Evolutionary conservation across 169 alveolate species (phyloP), one percentile per base, ranked within the genome.

Genomic region (Cryptosporidium xiaoi): DNA sequence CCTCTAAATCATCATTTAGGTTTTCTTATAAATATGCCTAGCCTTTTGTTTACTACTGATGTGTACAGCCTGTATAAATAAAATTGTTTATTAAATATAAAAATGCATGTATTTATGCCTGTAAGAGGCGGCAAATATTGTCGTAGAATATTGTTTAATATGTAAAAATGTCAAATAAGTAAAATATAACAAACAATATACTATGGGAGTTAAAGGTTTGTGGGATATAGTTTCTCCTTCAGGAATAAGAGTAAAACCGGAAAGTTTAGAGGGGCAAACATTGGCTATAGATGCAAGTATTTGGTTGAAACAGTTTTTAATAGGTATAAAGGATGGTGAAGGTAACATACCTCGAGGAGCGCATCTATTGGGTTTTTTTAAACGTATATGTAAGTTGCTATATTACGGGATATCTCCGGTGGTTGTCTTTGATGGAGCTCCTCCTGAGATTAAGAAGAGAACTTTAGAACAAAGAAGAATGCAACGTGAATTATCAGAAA

Each of bases 341-440:
- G 82, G 90, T 44, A 87, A 51, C 65, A 83, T 58, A 65, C 83
- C 82, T 36, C 71, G 64, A 82, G 93, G 83, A 64, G 91, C 83
- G 65, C 90, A 55, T 84, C 89, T 84, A 46, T 69, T 94, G 51
- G 93, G 95, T 51, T 96, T 96, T 66, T 96, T 96, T 89, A 91
- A 92, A 56, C 89, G 98, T 46, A 89, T 96, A 24, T 95, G 98
- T 71, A 94, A 96, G 84, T 83, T 96, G 36, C 85, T 96, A 16
- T 96, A 92, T 90, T 93, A 93, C 84, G 96, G 97, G 12, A 94
- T 96, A 29, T 92, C 91, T 46, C 98, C 98, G 0, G 95, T 96
- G 15, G 92, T 96, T 82, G 96, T 96, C 1, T 96, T 96, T 71
- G 98, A 96, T 84, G 98, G 98, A 3, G 83, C 84, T 18, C 92